Conservation (phyloP, 2,329 filamentous ascomycete genomes). For the Alternaria angustiovoidea region DNA sequence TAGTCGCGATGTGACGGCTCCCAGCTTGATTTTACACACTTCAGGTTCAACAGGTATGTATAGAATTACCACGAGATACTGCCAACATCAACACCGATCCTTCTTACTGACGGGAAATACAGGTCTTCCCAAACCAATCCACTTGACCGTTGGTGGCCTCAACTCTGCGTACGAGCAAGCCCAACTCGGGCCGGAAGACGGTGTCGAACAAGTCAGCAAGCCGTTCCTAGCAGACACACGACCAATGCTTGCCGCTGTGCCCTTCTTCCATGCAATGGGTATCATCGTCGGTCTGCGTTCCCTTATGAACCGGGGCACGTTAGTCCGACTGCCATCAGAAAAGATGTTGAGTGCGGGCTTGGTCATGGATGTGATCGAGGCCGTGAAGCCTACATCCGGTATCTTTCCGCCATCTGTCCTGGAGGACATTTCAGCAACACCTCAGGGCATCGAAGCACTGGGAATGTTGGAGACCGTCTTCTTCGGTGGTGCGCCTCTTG, state of each 20-base stretch:
- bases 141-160: not conserved
- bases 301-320: conserved; percentile 1
- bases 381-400: not conserved
- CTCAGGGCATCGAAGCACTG: conserved; percentile 2
- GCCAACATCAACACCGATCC: too few relatives aligned
- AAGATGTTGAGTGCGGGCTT: conserved; percentile 6
- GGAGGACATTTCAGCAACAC: conserved; percentile 1
- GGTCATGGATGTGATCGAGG: conserved; percentile 3
- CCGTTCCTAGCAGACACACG: not conserved
- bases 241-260: not conserved
- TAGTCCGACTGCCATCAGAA: not conserved
- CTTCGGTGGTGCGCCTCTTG: conserved; percentile 4
- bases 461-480: not conserved
- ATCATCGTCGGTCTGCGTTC: not conserved
- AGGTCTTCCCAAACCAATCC: conserved; percentile 10
- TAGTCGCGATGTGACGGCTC: not conserved
- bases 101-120: not conserved
- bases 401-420: conserved; percentile 7
- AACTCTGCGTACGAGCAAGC: conserved; percentile 1
- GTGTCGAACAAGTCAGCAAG: not conserved
- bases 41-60: conserved; percentile 7
- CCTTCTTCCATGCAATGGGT: conserved; percentile 10
- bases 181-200: not conserved
- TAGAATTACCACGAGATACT: too few relatives aligned
- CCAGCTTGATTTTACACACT: conserved; percentile 7